Conservation (phyloP, 768 basidiomycete genomes). For the Amanita muscaria region DNA sequence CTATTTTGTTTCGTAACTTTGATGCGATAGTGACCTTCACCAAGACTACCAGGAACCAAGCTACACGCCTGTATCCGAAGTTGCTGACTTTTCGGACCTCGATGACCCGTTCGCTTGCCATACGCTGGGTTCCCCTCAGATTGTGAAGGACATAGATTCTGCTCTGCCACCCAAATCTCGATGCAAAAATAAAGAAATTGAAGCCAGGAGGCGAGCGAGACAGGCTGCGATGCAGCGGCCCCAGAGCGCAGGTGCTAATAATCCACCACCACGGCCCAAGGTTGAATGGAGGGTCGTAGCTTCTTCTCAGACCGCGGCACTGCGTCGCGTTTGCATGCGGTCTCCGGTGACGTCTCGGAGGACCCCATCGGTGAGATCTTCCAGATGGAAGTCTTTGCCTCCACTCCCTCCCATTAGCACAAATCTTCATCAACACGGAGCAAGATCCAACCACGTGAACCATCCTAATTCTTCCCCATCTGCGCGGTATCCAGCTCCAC, state of each 20-base stretch:
- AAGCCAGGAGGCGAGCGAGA: neutral
- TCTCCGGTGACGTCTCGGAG: too few relatives aligned
- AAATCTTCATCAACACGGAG: too few relatives aligned
- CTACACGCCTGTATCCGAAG: neutral
- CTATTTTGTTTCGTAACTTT: too few relatives aligned
- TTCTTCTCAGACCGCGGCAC: neutral
- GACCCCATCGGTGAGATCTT: too few relatives aligned
- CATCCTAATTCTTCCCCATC: too few relatives aligned
- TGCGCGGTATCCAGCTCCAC: too few relatives aligned
- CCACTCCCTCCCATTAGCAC: too few relatives aligned
- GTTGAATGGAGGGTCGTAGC: neutral
- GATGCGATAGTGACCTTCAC: too few relatives aligned
- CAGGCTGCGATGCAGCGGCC: neutral
- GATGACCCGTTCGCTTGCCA: conserved; percentile 3
- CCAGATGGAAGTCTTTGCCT: too few relatives aligned
- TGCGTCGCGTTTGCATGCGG: too few relatives aligned
- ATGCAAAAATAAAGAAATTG: neutral
- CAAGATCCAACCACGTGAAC: too few relatives aligned
- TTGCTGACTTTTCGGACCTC: conserved; percentile 3
- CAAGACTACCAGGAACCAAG: too few relatives aligned
- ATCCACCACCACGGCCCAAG: neutral
- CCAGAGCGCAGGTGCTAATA: neutral
- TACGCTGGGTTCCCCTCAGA: neutral
- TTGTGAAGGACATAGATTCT: neutral
- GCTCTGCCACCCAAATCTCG: neutral